These are phyloP conservation scores for Gardenia jasminoides DNA, from an alignment of 257 asterid genomes.

Conservation along the genomic window DNA sequence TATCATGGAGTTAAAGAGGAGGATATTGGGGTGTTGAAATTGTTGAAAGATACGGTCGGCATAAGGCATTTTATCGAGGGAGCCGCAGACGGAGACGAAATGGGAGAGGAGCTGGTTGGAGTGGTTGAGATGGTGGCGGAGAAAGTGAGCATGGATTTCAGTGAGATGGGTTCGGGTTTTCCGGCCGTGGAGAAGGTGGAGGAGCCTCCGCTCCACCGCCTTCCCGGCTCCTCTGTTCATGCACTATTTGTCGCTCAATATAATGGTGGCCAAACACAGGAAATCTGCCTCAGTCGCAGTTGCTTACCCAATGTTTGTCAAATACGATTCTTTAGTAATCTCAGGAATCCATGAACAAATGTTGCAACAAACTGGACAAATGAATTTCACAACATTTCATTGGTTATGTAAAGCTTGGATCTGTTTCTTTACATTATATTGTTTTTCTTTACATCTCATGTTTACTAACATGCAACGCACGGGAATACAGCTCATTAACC, in stretches of 20 bases:
- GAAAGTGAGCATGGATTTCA: constrained; percentile 41
- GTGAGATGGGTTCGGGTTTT: constrained; percentile 36
- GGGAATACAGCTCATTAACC: too few relatives aligned
- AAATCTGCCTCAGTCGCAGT: too few relatives aligned
- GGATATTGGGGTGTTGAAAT: constrained; percentile 33
- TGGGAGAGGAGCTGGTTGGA: constrained; percentile 47
- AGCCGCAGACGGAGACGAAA: constrained; percentile 43
- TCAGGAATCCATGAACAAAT: too few relatives aligned
- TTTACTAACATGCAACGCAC: too few relatives aligned
- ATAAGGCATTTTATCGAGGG: constrained; percentile 31
- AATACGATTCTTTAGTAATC: too few relatives aligned
- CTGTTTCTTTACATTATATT: too few relatives aligned
- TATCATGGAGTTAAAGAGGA: constrained; percentile 46
- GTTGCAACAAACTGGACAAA: too few relatives aligned
- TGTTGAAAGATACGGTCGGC: constrained; percentile 36
- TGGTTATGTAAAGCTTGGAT: too few relatives aligned
- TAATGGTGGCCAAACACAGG: too few relatives aligned
- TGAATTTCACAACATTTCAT: too few relatives aligned
- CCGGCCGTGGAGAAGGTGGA: constrained; percentile 47
- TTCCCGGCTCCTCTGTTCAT: constrained; percentile 31
- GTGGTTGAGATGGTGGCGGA: constrained; percentile 43
- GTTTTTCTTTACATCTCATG: too few relatives aligned
- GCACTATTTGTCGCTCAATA: neutral
- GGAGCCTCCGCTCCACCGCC: constrained; percentile 40
- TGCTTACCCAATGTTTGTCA: too few relatives aligned